Evolutionary conservation across 176 grass and related monocot species (phyloP).

Genomic region (Ensete ventricosum): DNA sequence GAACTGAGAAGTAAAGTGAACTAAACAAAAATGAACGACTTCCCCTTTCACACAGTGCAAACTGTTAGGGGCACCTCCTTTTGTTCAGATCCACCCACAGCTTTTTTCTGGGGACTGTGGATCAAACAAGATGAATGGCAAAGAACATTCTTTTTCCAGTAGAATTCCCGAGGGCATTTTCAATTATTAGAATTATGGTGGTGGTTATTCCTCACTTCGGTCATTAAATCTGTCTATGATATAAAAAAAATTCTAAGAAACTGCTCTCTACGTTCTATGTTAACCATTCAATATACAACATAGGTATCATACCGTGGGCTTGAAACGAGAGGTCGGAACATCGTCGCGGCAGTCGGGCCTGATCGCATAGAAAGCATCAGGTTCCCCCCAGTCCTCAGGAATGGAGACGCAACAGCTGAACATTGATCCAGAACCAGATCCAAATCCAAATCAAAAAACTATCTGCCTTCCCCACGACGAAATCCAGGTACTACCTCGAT

Average conservation of each 20-base stretch:
- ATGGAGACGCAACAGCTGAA: conserved; percentile 65
- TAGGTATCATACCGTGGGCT: conserved; percentile 33
- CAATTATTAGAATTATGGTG: no score
- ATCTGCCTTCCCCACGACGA: background rate
- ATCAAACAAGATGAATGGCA: background rate
- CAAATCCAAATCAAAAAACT: background rate
- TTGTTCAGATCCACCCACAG: background rate
- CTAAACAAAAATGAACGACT: background rate
- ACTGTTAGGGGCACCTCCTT: background rate
- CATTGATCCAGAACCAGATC: conserved; percentile 13
- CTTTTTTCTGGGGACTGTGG: background rate
- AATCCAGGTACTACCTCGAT: background rate
- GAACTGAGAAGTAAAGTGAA: background rate
- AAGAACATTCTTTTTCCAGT: background rate
- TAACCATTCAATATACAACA: no score
- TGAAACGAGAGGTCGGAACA: conserved; percentile 63
- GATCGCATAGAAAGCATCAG: conserved; percentile 64
- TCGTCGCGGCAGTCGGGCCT: conserved; percentile 60
- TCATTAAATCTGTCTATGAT: no score
- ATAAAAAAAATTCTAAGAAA: no score
- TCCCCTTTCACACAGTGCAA: background rate
- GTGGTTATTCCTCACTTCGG: no score
- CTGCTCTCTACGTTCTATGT: no score
- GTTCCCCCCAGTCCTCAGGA: conserved; percentile 64
- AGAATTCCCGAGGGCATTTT: background rate